These are phyloP conservation scores for Polytrichum commune DNA, from an alignment of 225 moss, liverwort and hornwort genomes.

Conservation along the genomic window DNA sequence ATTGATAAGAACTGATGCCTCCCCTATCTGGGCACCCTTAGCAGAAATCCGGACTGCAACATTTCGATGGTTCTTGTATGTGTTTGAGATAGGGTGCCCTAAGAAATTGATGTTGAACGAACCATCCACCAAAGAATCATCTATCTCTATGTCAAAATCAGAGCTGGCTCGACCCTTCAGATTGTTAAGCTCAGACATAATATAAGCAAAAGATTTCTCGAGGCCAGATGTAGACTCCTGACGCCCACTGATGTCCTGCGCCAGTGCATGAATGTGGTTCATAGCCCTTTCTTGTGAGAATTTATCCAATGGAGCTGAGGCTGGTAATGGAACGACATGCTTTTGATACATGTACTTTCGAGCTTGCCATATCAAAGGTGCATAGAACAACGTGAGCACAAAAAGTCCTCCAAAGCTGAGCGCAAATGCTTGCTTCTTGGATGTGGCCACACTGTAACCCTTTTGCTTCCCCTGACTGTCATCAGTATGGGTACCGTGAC, in stretches of 20 bases:
- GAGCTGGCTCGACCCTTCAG: constrained; percentile 64
- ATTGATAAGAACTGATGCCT: constrained; percentile 76
- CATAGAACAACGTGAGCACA: constrained; percentile 49
- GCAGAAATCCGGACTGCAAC: constrained; percentile 74
- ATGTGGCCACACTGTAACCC: constrained; percentile 8
- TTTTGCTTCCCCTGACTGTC: constrained; percentile 29
- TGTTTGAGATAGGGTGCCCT: constrained; percentile 61
- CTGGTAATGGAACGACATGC: constrained; percentile 67
- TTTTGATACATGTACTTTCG: constrained; percentile 79
- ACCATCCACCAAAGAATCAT: constrained; percentile 74
- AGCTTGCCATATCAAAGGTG: constrained; percentile 55
- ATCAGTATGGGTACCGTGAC: constrained; percentile 15
- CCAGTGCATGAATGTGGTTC: constrained; percentile 70
- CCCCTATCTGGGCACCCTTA: constrained; percentile 57
- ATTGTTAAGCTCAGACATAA: constrained; percentile 44
- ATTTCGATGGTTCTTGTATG: constrained; percentile 79
- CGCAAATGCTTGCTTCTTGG: constrained; percentile 19
- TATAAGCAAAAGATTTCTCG: constrained; percentile 55
- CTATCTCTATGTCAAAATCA: constrained; percentile 70
- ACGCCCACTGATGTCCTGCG: constrained; percentile 60
- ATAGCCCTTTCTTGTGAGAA: constrained; percentile 93
- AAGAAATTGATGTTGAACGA: constrained; percentile 78
- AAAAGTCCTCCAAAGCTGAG: constrained; percentile 58
- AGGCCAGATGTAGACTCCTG: constrained; percentile 74
- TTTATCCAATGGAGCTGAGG: constrained; percentile 56